These are phyloP conservation scores for Trichoderma aggressivum DNA, from an alignment of 2,329 filamentous ascomycete species.

Conservation along the genomic window DNA sequence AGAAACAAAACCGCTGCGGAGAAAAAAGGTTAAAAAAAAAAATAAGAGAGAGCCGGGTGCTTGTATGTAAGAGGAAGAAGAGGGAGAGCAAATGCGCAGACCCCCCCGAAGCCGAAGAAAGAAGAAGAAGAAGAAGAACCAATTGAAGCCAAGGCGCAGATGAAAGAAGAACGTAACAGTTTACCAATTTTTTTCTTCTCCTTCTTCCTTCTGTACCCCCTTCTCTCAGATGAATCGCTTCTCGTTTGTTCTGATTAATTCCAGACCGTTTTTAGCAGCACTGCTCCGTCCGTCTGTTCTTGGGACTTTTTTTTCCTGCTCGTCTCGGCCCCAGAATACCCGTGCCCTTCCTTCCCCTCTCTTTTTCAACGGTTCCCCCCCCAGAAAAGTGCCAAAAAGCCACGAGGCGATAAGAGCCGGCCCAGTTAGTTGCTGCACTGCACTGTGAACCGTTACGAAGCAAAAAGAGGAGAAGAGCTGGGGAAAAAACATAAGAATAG, in stretches of 20 bases:
- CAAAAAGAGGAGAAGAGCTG: background rate
- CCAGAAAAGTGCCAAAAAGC: background rate
- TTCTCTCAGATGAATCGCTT: background rate
- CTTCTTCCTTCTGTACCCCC: background rate
- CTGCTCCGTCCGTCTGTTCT: background rate
- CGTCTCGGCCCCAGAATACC: background rate
- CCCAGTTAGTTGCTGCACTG: background rate
- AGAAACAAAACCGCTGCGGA: background rate
- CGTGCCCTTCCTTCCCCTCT: background rate
- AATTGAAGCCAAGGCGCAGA: constrained; percentile 10
- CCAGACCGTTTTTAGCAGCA: background rate
- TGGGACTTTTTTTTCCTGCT: background rate
- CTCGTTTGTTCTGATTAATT: background rate
- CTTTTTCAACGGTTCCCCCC: background rate
- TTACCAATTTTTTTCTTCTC: background rate
- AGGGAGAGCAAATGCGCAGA: background rate
- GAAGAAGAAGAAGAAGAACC: background rate
- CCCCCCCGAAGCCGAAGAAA: background rate
- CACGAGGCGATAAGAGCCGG: background rate
- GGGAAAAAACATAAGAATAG: no score
- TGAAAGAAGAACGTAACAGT: constrained; percentile 12
- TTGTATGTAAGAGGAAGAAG: constrained; percentile 3
- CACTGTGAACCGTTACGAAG: no score
- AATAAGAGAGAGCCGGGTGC: background rate
- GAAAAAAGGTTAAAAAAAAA: background rate